These are phyloP conservation scores for Lotus japonicus DNA, from an alignment of 306 rosid genomes.

Conservation along the genomic window DNA sequence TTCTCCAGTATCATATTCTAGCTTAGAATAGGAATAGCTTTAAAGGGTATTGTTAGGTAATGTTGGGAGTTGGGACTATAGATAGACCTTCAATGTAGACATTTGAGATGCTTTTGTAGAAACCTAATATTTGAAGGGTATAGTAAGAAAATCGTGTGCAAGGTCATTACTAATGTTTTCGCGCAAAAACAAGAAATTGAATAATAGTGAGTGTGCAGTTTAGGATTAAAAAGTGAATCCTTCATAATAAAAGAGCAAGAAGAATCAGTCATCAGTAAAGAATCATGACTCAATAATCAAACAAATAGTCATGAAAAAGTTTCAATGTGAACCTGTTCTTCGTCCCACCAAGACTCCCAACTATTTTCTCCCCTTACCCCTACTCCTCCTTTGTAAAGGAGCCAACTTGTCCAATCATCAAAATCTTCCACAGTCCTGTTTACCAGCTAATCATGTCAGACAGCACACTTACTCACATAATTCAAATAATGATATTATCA, in stretches of 20 bases:
- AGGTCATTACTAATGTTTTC: not conserved
- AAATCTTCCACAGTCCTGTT: conserved; percentile 98
- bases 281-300: not conserved
- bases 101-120: not conserved
- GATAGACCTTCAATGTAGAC: not conserved
- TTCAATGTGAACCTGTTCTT: conserved; percentile 69
- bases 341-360: conserved; percentile 99
- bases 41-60: not conserved
- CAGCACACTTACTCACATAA: not conserved
- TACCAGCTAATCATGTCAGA: conserved; percentile 15
- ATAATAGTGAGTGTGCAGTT: not conserved
- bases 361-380: conserved; percentile 94
- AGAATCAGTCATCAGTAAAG: not conserved
- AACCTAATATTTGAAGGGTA: not conserved
- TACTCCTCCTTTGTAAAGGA: conserved; percentile 95
- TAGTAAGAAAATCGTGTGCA: not conserved
- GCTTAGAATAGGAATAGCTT: not conserved
- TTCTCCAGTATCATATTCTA: not conserved
- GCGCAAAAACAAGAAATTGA: not conserved
- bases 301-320: conserved; percentile 5
- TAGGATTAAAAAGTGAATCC: not conserved
- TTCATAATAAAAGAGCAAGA: not conserved
- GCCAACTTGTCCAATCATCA: conserved; percentile 99
- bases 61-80: not conserved
- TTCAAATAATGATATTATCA: not conserved